Percentiles rank a stretch among this genome's conserved stretches.
phyloP scores from a whole-genome alignment of 208 protist species.

The Herpetomonas samuelpessoai region DNA sequence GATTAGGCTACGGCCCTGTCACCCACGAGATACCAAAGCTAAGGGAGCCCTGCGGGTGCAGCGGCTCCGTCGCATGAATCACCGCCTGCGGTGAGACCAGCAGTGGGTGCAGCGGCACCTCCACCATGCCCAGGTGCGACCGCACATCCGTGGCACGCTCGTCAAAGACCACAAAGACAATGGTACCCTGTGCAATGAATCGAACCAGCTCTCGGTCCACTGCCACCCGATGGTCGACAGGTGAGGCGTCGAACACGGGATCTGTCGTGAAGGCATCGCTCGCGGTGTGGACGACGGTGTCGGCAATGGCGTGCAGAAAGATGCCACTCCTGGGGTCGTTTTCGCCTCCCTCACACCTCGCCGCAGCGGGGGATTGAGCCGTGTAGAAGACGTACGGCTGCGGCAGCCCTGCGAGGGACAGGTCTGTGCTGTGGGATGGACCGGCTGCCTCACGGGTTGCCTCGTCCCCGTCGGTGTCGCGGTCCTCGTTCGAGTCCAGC shows the following conservation, averaged over 20 bases:
- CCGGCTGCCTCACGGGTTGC: not conserved
- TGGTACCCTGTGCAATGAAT: conserved; percentile 53
- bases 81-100: conserved; percentile 54
- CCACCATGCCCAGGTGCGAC: conserved; percentile 60
- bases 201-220: conserved; percentile 59
- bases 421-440: not conserved
- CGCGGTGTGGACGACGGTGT: conserved; percentile 61
- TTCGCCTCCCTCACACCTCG: not conserved
- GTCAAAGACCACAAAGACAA: conserved; percentile 87
- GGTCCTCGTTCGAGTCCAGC: not conserved
- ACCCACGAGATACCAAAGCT: conserved; percentile 79
- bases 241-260: conserved; percentile 60
- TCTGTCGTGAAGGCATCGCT: conserved; percentile 41
- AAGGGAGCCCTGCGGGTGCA: conserved; percentile 76
- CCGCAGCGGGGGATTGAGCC: conserved; percentile 18
- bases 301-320: conserved; percentile 50
- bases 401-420: conserved; percentile 15
- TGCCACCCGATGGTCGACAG: conserved; percentile 73
- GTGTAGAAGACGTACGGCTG: conserved; percentile 90
- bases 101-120: conserved; percentile 67
- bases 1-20: conserved; percentile 13
- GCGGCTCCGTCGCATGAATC: conserved; percentile 41
- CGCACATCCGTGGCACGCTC: conserved; percentile 57
- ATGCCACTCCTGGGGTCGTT: conserved; percentile 2
- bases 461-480: not conserved